Evolutionary conservation across 352 stramenopile genomes (phyloP), one percentile per base, ranked within the genome.

Genomic region (Halophytophthora batemanensis): DNA sequence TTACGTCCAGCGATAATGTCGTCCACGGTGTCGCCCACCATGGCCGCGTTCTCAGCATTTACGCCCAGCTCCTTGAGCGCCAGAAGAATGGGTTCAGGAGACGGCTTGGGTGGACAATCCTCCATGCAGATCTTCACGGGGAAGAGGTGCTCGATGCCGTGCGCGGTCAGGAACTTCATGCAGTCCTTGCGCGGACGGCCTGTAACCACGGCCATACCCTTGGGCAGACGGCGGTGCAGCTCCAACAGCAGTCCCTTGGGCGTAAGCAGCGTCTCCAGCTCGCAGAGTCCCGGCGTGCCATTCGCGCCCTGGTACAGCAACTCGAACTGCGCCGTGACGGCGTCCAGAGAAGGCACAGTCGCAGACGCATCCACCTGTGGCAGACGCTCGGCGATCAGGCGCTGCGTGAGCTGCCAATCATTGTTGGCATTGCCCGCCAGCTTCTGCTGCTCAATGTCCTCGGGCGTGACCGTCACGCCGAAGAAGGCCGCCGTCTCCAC

Each of bases 1-100:
- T 71, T 66, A 3, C 87, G 67, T 8, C 82, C 95, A 1, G 96
- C 90, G 18, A 82, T 58, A 54, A 98, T 90, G 64, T 99, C 96
- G 63, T 99, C 96, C 5, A 97, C 93, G 5, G 96, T 99, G 71
- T 99, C 96, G 10, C 96, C 96, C 5, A 98, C 74, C 80, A 98
- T 97, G 38, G 86, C 74, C 1, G 88, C 90, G 44, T 90, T 59
- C 19, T 69, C 56, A 0, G 93, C 71, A 14, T 75, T 50, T 6
- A 98, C 72, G 15, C 66, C 69, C n/a, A 99, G 69, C 7, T 74
- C 66, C 50, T 97, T 80, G 31, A 96, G 86, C 36, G 86, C 91
- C 38, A 92, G 61, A 19, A 63, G 37, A 28, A 98, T 80, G 0
- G 93, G 92, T 59, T 92, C 90, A 2, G 95, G 91, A 49, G 95